phyloP scores from a whole-genome alignment of 805 yeast species.

The Metschnikowia cubensis region DNA sequence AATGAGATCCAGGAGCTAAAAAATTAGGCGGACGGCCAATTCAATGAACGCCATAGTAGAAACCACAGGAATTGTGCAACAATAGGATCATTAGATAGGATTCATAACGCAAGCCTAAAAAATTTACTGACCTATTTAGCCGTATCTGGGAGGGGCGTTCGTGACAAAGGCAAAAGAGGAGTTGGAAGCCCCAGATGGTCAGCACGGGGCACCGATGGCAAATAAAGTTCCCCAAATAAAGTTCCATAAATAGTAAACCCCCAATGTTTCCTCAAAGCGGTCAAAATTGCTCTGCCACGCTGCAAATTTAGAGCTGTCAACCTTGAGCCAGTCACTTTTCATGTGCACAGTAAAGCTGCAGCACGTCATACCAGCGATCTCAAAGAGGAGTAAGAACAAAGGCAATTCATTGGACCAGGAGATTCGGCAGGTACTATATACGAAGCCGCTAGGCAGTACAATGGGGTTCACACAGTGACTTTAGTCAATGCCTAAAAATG shows the following conservation, averaged over 20 bases:
- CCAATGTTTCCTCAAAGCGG: too few relatives aligned
- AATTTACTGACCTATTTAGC: not conserved
- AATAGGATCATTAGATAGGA: not conserved
- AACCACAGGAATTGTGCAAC: not conserved
- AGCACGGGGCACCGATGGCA: too few relatives aligned
- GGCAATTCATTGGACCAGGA: not conserved
- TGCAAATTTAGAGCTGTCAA: not conserved
- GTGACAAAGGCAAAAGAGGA: too few relatives aligned
- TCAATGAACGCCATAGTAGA: not conserved
- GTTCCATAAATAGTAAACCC: too few relatives aligned
- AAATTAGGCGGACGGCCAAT: conserved; percentile 9
- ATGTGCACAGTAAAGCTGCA: not conserved
- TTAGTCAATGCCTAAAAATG: not conserved
- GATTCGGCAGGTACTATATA: not conserved
- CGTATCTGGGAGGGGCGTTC: not conserved
- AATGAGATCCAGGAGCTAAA: conserved; percentile 77
- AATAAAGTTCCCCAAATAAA: too few relatives aligned
- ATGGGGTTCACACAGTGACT: not conserved
- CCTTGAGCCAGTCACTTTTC: not conserved
- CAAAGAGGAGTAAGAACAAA: not conserved
- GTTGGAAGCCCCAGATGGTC: too few relatives aligned
- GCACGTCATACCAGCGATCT: not conserved
- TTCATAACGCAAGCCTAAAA: not conserved
- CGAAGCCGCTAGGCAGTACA: not conserved
- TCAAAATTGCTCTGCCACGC: too few relatives aligned